phyloP scores from a whole-genome alignment of 2,329 filamentous ascomycete species.

The Diaporthe citriasiana region DNA sequence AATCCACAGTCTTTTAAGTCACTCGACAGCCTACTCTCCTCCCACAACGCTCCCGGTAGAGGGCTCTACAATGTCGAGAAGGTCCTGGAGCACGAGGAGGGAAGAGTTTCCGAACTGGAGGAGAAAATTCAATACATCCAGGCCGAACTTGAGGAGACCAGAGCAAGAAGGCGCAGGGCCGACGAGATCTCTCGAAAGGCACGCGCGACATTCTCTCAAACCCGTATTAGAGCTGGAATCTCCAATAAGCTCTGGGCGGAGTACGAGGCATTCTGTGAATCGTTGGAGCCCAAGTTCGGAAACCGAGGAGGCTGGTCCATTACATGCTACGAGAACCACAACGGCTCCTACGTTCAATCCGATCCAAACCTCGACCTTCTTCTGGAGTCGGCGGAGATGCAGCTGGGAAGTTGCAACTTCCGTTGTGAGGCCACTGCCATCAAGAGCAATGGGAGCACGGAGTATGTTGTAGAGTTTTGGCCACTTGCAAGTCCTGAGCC shows the following conservation, averaged over 20 bases:
- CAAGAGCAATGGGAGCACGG: background rate
- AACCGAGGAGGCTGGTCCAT: slow-evolving; percentile 24
- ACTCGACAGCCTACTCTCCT: background rate
- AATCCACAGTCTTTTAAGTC: background rate
- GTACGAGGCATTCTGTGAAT: slow-evolving; percentile 30
- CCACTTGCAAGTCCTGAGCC: slow-evolving; percentile 9
- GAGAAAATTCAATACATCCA: background rate
- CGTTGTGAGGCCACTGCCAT: slow-evolving; percentile 25
- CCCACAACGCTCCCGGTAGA: background rate
- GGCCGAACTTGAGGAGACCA: background rate
- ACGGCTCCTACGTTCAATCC: background rate
- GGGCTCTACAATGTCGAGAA: slow-evolving; percentile 16
- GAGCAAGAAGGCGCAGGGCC: background rate
- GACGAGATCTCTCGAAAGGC: background rate
- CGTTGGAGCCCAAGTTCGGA: slow-evolving; percentile 8
- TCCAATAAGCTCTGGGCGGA: slow-evolving; percentile 7
- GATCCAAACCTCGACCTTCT: slow-evolving; percentile 19
- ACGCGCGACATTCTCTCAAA: background rate
- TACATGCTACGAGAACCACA: slow-evolving; percentile 19
- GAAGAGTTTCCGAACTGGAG: background rate
- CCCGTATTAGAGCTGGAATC: background rate
- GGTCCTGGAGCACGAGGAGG: background rate
- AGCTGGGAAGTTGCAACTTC: slow-evolving; percentile 6
- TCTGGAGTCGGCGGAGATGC: slow-evolving; percentile 15
- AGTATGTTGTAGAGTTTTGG: slow-evolving; percentile 35